Conservation (phyloP, 2,329 filamentous ascomycete species). For the Pestalotiopsis sp. region DNA sequence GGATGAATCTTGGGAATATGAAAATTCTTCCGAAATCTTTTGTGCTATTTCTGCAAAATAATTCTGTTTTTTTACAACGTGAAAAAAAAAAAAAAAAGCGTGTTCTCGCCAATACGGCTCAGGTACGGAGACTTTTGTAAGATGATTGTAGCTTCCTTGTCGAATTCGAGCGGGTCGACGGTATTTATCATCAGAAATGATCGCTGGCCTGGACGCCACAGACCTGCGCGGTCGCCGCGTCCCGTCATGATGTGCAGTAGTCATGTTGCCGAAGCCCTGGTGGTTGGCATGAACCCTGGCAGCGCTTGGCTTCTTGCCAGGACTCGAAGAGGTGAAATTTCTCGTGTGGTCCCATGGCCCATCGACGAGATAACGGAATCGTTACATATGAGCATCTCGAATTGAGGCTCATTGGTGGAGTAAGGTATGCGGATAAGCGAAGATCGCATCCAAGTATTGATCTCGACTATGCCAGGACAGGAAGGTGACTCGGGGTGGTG, state of each 20-base stretch:
- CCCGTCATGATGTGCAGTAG: slow-evolving; percentile 7
- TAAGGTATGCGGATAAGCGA: background rate
- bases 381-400: background rate
- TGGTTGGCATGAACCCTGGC: background rate
- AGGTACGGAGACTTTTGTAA: too few species aligned
- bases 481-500: slow-evolving; percentile 1
- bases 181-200: background rate
- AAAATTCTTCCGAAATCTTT: too few species aligned
- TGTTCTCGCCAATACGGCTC: too few species aligned
- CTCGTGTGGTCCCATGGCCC: background rate
- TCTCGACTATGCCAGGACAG: background rate
- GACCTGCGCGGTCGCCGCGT: background rate
- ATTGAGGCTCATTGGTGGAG: slow-evolving; percentile 9
- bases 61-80: too few species aligned
- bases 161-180: background rate
- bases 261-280: background rate
- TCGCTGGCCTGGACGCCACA: background rate
- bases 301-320: background rate
- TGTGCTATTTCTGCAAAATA: too few species aligned
- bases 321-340: background rate
- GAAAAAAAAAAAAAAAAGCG: too few species aligned
- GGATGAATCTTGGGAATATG: too few species aligned
- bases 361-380: slow-evolving; percentile 7
- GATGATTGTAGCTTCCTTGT: background rate
- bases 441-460: background rate